Conservation (phyloP, 2,329 filamentous ascomycete genomes). For the Stylonectria norvegica region DNA sequence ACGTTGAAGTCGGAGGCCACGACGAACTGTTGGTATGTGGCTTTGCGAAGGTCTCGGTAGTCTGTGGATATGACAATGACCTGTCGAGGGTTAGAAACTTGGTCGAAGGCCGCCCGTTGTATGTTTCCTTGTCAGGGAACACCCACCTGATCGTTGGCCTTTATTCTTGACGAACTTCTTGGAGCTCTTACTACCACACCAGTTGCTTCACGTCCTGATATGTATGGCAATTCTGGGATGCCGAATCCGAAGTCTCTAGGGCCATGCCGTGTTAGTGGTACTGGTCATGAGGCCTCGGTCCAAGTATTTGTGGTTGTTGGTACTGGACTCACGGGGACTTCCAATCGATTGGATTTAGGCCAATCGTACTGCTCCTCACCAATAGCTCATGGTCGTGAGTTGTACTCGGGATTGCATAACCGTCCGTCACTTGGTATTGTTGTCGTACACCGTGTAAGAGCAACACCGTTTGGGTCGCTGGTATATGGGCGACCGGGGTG, state of each 20-base stretch:
- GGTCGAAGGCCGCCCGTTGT: neutral
- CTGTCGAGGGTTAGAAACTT: conserved; percentile 32
- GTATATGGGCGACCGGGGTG: conserved; percentile 5
- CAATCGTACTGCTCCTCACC: conserved; percentile 62
- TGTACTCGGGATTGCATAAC: conserved; percentile 43
- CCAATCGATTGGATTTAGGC: conserved; percentile 75
- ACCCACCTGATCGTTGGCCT: conserved; percentile 51
- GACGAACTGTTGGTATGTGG: conserved; percentile 68
- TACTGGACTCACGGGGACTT: conserved; percentile 59
- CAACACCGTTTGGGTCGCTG: conserved; percentile 43
- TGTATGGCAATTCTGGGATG: conserved; percentile 63
- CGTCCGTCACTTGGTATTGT: conserved; percentile 44
- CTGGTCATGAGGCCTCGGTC: neutral
- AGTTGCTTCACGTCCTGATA: conserved; percentile 67
- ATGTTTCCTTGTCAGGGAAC: neutral
- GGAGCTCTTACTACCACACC: conserved; percentile 55
- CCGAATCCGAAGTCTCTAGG: conserved; percentile 68
- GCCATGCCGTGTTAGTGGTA: neutral
- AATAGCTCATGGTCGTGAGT: conserved; percentile 49
- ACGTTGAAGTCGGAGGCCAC: conserved; percentile 63
- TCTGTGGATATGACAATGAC: conserved; percentile 68
- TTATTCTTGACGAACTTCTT: conserved; percentile 43
- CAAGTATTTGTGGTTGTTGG: neutral
- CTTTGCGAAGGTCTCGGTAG: conserved; percentile 69
- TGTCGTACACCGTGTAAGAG: conserved; percentile 49